Evolutionary conservation across 768 basidiomycete species (phyloP).

Genomic region (Pisolithus orientalis): DNA sequence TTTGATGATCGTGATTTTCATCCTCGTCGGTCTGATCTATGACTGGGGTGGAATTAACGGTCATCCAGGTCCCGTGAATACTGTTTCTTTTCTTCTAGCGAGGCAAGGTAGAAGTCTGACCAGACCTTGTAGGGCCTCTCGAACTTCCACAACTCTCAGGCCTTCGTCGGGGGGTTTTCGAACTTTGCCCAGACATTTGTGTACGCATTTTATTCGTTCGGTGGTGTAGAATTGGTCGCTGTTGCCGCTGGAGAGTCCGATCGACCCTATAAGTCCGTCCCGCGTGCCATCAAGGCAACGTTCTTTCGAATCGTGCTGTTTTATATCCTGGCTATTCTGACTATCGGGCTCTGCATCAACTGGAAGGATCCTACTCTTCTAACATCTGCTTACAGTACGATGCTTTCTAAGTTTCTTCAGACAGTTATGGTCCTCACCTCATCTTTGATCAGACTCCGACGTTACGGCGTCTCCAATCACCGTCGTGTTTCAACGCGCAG

Average conservation of each 20-base stretch:
- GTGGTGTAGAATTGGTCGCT: conserved; percentile 64
- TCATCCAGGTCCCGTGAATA: conserved; percentile 50
- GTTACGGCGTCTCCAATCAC: conserved; percentile 59
- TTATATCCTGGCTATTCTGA: conserved; percentile 57
- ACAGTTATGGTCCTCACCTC: not conserved
- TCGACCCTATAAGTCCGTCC: conserved; percentile 57
- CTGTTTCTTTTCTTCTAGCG: not conserved
- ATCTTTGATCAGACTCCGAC: conserved; percentile 30
- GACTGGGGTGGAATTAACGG: conserved; percentile 55
- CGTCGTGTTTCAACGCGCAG: conserved; percentile 55
- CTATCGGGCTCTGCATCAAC: conserved; percentile 62
- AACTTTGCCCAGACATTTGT: conserved; percentile 55
- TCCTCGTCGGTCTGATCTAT: conserved; percentile 55
- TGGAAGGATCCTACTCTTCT: conserved; percentile 49
- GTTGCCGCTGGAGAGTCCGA: conserved; percentile 68
- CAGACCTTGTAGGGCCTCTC: conserved; percentile 36
- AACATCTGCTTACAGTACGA: conserved; percentile 38
- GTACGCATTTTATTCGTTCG: conserved; percentile 66
- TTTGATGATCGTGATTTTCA: conserved; percentile 53
- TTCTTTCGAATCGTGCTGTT: conserved; percentile 63
- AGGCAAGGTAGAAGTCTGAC: not conserved
- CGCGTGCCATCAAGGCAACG: conserved; percentile 59
- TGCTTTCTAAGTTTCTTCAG: not conserved
- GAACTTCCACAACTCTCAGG: conserved; percentile 44
- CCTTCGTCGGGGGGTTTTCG: conserved; percentile 48